Conservation (phyloP, 352 stramenopile species). For the Pythium phragmitis region DNA sequence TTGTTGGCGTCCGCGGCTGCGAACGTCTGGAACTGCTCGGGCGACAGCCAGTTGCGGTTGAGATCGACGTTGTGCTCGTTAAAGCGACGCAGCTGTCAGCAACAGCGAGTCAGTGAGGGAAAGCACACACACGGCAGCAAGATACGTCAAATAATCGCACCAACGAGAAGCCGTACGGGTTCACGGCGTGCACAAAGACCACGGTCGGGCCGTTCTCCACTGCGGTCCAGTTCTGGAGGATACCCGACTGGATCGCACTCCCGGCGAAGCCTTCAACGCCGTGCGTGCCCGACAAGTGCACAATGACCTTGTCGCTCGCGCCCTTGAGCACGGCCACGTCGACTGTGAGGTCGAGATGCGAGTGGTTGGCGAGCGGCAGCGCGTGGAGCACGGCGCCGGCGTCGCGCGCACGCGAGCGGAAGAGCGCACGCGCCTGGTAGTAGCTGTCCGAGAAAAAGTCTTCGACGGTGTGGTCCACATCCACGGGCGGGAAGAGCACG, state of each 20-base stretch:
- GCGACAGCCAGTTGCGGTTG: conserved; percentile 89
- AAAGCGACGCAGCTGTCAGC: conserved; percentile 62
- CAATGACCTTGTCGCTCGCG: conserved; percentile 44
- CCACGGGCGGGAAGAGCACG: conserved; percentile 28
- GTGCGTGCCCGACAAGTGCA: conserved; percentile 83
- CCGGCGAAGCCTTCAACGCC: conserved; percentile 82
- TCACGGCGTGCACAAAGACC: conserved; percentile 92
- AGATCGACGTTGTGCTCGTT: conserved; percentile 96
- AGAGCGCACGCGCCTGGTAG: conserved; percentile 61
- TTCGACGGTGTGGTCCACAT: conserved; percentile 36
- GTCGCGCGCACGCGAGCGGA: conserved; percentile 38
- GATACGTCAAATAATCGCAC: conserved; percentile 15
- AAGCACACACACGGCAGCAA: neutral
- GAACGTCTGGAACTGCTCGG: conserved; percentile 46
- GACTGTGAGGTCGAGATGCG: conserved; percentile 54
- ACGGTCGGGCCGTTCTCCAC: conserved; percentile 55
- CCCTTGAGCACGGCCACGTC: conserved; percentile 66
- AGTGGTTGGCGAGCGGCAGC: conserved; percentile 43
- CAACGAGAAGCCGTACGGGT: conserved; percentile 83
- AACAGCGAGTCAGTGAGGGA: neutral
- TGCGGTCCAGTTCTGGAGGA: conserved; percentile 36
- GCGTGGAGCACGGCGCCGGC: conserved; percentile 44
- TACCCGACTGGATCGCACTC: conserved; percentile 71
- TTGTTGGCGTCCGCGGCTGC: conserved; percentile 68
- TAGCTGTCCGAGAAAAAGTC: conserved; percentile 58